A percentile compares a stretch with the other conserved stretches of the same genome.
These are phyloP conservation scores for Pestalotiopsis sp. DNA, from an alignment of 2,329 filamentous ascomycete genomes.

Conservation along the genomic window DNA sequence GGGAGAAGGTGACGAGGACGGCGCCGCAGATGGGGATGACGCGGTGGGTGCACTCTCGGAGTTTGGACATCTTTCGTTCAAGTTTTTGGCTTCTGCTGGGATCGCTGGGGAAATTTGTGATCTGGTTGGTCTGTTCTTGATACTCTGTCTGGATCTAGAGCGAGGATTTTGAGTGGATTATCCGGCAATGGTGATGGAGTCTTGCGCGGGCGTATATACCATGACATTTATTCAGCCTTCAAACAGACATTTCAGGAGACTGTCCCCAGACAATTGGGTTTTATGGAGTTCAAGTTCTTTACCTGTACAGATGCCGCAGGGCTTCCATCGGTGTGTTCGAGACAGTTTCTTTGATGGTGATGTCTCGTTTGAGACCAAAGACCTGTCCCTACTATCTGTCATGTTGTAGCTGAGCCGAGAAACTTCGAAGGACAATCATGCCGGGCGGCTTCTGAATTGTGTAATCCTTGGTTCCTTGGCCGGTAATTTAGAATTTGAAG, in stretches of 20 bases:
- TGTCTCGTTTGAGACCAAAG: background rate
- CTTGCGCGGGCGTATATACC: too few relatives aligned
- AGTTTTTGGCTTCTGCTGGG: background rate
- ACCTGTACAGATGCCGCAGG: too few relatives aligned
- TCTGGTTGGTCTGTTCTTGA: background rate
- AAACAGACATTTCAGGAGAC: too few relatives aligned
- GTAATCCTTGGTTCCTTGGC: background rate
- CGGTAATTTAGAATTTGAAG: background rate
- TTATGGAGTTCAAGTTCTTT: too few relatives aligned
- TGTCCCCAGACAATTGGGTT: too few relatives aligned
- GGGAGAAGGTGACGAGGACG: conserved; percentile 23
- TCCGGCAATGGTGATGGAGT: too few relatives aligned
- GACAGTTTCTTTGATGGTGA: background rate
- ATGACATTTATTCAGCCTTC: too few relatives aligned
- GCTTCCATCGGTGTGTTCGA: background rate
- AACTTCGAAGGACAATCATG: background rate
- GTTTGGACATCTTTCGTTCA: conserved; percentile 7
- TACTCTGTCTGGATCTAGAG: too few relatives aligned
- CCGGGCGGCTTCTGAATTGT: background rate
- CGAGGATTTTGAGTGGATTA: too few relatives aligned
- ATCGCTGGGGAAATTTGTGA: background rate
- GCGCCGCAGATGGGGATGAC: conserved; percentile 22
- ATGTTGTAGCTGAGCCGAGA: background rate
- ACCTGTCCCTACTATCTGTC: background rate
- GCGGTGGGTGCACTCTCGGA: conserved; percentile 24